Evolutionary conservation across 2,329 filamentous ascomycete species (phyloP).

Genomic region (Colletotrichum lupini): DNA sequence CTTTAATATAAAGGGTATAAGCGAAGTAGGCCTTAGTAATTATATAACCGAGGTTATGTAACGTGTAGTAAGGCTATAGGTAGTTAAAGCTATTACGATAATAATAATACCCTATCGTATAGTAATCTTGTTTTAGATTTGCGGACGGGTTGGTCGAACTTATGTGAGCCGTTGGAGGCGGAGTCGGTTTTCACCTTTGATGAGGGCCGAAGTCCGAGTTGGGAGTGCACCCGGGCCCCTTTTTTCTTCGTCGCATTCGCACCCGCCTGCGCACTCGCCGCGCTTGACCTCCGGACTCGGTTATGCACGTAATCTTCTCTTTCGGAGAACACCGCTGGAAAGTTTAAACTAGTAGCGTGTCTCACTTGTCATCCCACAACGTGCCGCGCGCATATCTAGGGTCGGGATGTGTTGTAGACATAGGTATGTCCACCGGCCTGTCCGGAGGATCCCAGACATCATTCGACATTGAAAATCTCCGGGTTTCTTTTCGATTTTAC

Average conservation of each 20-base stretch:
- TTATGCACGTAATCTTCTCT: background rate
- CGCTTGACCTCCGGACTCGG: background rate
- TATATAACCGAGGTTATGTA: too few relatives aligned
- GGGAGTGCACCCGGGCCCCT: background rate
- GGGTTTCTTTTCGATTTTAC: background rate
- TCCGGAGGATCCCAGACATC: background rate
- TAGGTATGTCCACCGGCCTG: background rate
- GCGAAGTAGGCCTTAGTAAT: too few relatives aligned
- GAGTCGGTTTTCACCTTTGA: background rate
- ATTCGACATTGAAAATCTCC: background rate
- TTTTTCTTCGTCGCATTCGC: constrained; percentile 7
- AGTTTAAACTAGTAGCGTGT: background rate
- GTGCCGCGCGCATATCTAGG: background rate
- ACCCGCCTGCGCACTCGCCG: background rate
- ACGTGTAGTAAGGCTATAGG: too few relatives aligned
- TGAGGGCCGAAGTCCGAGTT: background rate
- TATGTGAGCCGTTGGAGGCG: background rate
- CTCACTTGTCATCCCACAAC: background rate
- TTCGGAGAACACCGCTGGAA: background rate
- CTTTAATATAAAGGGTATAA: too few relatives aligned
- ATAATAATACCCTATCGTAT: background rate
- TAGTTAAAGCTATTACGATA: too few relatives aligned
- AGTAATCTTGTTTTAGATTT: background rate
- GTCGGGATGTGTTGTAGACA: background rate
- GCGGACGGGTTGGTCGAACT: too few relatives aligned